Base-by-base conservation (phyloP, 176 grass and related monocot genomes). In the Rhynchospora tenuis region DNA sequence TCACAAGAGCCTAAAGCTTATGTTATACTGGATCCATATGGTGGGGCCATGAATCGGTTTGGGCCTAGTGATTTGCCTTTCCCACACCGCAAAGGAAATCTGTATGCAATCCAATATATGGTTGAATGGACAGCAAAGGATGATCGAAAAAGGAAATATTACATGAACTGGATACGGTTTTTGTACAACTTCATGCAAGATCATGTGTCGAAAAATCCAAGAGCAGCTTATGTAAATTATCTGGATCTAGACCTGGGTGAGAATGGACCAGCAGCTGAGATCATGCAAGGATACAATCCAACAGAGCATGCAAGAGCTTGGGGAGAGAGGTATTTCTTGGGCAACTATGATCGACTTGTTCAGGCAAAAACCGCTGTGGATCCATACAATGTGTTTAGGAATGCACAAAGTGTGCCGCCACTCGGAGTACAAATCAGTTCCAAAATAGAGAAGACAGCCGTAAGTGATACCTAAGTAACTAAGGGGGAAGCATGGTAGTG, bases 11-110 rank as follows among this genome's bases (percentile, higher is more conserved):
- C 88, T n/a, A 92, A 88, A 57, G 90, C 95, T 0, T 94, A 89
- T 8, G n/a, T 94, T 0, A 97, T 97, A 72, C 1, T 97, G 0
- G 95, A 94, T 75, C 95, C 92, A 5, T 97, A 97, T n/a, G 92
- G 92, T 3, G 92, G 92, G 1, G 92, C 83, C 64, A 94, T 97
- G 92, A 73, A 64, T 15, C 74, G 85, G 55, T 14, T 97, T 6
- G 64, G 15, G 10, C n/a, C 89, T 5, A 57, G 1, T 0, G 63
- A 86, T 0, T 82, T 94, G 0, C 90, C 94, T 10, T 97, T 97
- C 85, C 90, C 90, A 4, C 94, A 97, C 12, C 85, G 90, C 3
- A 51, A 19, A 5, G 94, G 94, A 1, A 97, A 97, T 47, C 84
- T 94, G 69, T 88, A 94, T 10, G 59, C 69, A 1, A 57, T 94